These are phyloP conservation scores for Brassica incana DNA, from an alignment of 345 rosid species.

Conservation along the genomic window DNA sequence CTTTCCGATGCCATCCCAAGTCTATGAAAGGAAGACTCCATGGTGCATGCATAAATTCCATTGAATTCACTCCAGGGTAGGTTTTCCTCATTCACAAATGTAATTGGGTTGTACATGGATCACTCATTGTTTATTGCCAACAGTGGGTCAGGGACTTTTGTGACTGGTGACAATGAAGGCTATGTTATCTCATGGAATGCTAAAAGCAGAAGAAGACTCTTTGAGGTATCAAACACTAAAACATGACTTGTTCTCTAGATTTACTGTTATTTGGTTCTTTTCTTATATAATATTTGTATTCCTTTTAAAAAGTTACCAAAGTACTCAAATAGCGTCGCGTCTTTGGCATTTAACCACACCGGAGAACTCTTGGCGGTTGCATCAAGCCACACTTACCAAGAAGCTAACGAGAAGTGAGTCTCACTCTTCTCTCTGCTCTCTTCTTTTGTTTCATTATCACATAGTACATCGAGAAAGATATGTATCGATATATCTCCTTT, in stretches of 20 bases:
- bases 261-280: background rate
- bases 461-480: background rate
- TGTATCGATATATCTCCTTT: slow-evolving; percentile 2
- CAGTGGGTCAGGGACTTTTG: slow-evolving; percentile 57
- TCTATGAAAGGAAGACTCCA: slow-evolving; percentile 58
- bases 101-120: background rate
- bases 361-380: slow-evolving; percentile 81
- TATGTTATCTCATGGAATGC: slow-evolving; percentile 67
- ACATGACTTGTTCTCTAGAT: slow-evolving; percentile 13
- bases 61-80: slow-evolving; percentile 50
- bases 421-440: background rate
- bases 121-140: slow-evolving; percentile 24
- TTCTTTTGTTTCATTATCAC: background rate
- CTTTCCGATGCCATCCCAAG: slow-evolving; percentile 77
- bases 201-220: slow-evolving; percentile 60
- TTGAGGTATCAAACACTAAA: slow-evolving; percentile 54
- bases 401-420: slow-evolving; percentile 70
- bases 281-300: background rate
- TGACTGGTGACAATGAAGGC: slow-evolving; percentile 82
- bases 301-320: slow-evolving; percentile 59
- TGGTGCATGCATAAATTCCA: slow-evolving; percentile 62
- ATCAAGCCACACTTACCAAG: slow-evolving; percentile 56
- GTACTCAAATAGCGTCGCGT: slow-evolving; percentile 60
- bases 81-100: slow-evolving; percentile 2
- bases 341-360: slow-evolving; percentile 48